Base-by-base conservation (phyloP, 345 rosid species). In the Lepidium sativum region DNA sequence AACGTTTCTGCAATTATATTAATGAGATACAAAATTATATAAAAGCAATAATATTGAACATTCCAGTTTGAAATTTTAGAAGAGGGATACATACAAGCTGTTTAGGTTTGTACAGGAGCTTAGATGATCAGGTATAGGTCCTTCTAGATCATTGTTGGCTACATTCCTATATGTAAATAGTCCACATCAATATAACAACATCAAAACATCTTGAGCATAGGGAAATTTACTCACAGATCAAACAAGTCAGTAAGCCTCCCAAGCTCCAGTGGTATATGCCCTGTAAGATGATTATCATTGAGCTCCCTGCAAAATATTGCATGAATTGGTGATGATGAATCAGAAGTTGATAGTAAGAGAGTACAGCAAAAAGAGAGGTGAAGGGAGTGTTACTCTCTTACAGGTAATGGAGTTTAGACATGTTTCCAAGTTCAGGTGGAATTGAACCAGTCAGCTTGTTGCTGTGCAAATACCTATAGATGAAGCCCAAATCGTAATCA, bases 371-470 rank as follows among this genome's bases (percentile, higher is more conserved):
- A 59, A 25, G 60, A 51, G 23, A 40, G 3, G 20, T 20, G 53
- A 59, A 9, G 39, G 15, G 9, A 33, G 49, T n/a, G 9, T 17
- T 10, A 44, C 16, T 29, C 82, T 1, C 82, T 1, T 85, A 94
- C 99, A 94, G 68, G 86, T 94, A 94, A 74, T 88, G 96, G 60
- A 94, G 96, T 75, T 82, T 88, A 9, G 97, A 82, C 99, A 94
- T 94, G 77, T 94, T 90, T 69, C 97, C 97, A 13, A 90, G 92
- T 83, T 90, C 97, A 0, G 95, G 91, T 42, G 96, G 99, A 70
- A 94, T 84, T 13, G 81, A 60, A 75, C 96, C 97, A 6, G 87
- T 81, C 69, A 94, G 79, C 81, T 75, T 84, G 80, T 94, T 94
- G 29, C 85, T 75, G 42, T 90, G 90, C 79, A 94, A 77, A 72